Conservation (phyloP, 2,329 filamentous ascomycete species). For the Domatiomyces globalis region DNA sequence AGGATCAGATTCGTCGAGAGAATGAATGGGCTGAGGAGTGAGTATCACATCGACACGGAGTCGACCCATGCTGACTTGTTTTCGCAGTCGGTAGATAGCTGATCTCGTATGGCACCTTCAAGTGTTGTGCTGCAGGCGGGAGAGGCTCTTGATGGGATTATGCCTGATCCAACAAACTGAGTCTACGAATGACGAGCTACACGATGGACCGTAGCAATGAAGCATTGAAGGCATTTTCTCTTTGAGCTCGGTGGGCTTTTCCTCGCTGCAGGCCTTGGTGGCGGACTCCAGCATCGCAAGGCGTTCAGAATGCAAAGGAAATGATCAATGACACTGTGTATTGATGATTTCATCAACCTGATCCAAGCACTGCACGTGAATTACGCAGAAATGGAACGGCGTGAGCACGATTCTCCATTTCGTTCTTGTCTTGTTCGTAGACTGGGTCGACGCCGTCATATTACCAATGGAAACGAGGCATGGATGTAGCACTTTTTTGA, state of each 20-base stretch:
- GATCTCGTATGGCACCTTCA: background rate
- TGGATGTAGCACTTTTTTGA: background rate
- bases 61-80: background rate
- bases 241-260: background rate
- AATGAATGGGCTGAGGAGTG: slow-evolving; percentile 83
- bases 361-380: background rate
- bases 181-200: background rate
- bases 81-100: slow-evolving; percentile 36
- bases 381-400: too few relatives aligned
- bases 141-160: background rate
- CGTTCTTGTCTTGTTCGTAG: background rate
- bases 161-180: background rate
- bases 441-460: background rate
- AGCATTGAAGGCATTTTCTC: background rate
- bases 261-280: background rate
- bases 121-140: background rate
- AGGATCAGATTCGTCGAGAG: slow-evolving; percentile 89
- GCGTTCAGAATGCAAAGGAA: background rate
- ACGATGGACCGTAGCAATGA: background rate
- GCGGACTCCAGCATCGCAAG: background rate
- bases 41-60: slow-evolving; percentile 14
- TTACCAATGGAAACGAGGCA: background rate
- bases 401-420: too few relatives aligned
- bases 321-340: background rate
- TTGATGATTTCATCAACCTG: background rate